phyloP scores from a whole-genome alignment of 305 asterid genomes.

The Striga hermonthica region DNA sequence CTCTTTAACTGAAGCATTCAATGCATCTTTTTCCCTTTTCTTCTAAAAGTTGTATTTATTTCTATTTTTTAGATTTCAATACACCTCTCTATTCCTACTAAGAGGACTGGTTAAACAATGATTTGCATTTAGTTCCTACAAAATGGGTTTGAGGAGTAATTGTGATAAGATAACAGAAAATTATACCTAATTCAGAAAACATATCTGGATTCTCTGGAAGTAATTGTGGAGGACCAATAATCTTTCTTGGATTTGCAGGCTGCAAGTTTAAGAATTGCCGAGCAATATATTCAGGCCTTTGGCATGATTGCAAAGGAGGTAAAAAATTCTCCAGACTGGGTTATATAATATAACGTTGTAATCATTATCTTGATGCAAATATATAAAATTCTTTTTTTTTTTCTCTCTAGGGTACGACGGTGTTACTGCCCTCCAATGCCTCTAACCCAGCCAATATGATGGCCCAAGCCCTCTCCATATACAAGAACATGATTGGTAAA shows the following conservation, averaged over 20 bases:
- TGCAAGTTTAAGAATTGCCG: slow-evolving; percentile 85
- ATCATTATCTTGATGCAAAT: background rate
- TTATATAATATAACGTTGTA: too few species aligned
- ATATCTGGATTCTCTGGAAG: background rate
- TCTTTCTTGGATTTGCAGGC: slow-evolving; percentile 53
- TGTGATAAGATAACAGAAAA: background rate
- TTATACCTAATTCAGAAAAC: background rate
- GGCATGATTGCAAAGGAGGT: slow-evolving; percentile 79
- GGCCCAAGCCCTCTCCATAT: slow-evolving; percentile 47
- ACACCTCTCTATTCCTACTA: background rate
- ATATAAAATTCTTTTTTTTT: slow-evolving; percentile 3
- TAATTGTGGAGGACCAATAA: slow-evolving; percentile 7
- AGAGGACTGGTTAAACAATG: background rate
- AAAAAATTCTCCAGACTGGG: slow-evolving; percentile 14
- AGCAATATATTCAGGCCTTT: slow-evolving; percentile 85
- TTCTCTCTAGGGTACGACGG: slow-evolving; percentile 60
- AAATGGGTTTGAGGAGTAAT: background rate
- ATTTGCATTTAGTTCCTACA: background rate
- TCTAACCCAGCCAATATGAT: slow-evolving; percentile 49
- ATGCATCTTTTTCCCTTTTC: slow-evolving; percentile 2
- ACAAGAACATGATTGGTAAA: slow-evolving; percentile 45
- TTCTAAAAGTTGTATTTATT: background rate
- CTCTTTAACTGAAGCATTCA: background rate
- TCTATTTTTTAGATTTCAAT: background rate
- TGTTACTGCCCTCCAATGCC: slow-evolving; percentile 59